Evolutionary conservation across 1,139 yeast genomes (phyloP), one percentile per base, ranked within the genome.

Genomic region (Hansenula lynferdii): DNA sequence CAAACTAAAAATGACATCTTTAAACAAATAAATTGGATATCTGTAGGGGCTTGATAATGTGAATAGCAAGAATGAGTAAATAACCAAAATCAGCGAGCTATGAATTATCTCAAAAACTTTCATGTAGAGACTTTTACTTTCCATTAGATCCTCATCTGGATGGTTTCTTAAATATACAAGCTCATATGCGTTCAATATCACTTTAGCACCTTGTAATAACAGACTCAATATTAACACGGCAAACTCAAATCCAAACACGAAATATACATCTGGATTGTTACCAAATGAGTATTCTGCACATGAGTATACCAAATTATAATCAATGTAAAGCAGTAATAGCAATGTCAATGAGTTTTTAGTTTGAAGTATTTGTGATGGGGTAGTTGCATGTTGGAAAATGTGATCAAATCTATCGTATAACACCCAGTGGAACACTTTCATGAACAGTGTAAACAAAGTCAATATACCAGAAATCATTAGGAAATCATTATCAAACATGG

Each of bases 391-490:
- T 54, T 71, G 64, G 56, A 63, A 71, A 6, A 76, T 50, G 45
- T 65, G 66, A 34, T 84, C 90, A 39, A 81, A 60, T 35, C 94
- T 60, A 52, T 84, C 92, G 31, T 64, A 61, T 34, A 83, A 61
- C 4, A 90, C 71, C 75, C 94, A 80, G 53, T 87, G 95, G 62
- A 83, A 80, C 4, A 83, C 76, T 53, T 82, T 81, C 53, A 77
- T 62, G 42, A 77, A 74, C 40, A 84, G 56, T 16, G 80, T 61
- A 58, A 69, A 57, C 54, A 66, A 49, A 0, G 62, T 56, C 35
- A 69, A 51, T 6, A 60, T 42, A 1, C 65, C 60, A 1, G 63
- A 57, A 10, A 78, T 59, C 26, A 80, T 61, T 19, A 82, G 56
- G 44, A 76, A 76, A 43, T 75, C 72, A 44, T 77, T 84, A 28